Conservation (phyloP, 331 rosid genomes). For the Prunus yedoensis region DNA sequence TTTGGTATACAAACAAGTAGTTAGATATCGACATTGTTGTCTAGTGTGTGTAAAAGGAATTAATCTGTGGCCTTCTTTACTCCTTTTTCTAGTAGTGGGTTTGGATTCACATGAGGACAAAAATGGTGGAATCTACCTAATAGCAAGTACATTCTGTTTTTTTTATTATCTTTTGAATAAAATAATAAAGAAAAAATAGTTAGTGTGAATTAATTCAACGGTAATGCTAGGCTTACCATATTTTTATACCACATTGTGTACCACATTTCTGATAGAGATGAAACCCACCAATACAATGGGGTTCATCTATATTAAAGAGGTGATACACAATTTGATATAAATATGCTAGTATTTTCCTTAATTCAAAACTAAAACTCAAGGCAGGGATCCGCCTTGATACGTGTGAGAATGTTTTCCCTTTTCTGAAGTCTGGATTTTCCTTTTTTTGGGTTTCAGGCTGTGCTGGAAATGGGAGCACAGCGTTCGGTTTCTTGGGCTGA, state of each 20-base stretch:
- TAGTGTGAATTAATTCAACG: background rate
- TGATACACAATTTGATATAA: no score
- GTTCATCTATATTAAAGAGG: rapidly evolving
- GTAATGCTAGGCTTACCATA: rapidly evolving
- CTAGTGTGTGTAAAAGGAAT: no score
- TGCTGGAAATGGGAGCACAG: conserved; percentile 35
- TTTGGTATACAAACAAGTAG: no score
- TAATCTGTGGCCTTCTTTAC: no score
- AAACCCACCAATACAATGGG: no score
- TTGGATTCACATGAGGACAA: background rate
- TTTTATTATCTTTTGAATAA: no score
- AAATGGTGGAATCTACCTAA: background rate
- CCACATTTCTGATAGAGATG: no score
- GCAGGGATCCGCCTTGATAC: conserved; percentile 11
- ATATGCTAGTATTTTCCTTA: rapidly evolving
- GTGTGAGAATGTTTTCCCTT: conserved; percentile 25
- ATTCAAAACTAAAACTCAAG: no score
- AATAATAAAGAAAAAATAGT: background rate
- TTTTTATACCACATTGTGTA: no score
- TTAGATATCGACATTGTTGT: no score
- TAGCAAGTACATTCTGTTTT: background rate
- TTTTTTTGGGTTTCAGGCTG: conserved; percentile 5
- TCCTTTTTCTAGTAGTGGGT: no score
- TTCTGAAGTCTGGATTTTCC: background rate
- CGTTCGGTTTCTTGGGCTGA: conserved; percentile 7